Evolutionary conservation across 2,329 filamentous ascomycete genomes (phyloP).

Genomic region (Phaeophleospora eucalypticola): DNA sequence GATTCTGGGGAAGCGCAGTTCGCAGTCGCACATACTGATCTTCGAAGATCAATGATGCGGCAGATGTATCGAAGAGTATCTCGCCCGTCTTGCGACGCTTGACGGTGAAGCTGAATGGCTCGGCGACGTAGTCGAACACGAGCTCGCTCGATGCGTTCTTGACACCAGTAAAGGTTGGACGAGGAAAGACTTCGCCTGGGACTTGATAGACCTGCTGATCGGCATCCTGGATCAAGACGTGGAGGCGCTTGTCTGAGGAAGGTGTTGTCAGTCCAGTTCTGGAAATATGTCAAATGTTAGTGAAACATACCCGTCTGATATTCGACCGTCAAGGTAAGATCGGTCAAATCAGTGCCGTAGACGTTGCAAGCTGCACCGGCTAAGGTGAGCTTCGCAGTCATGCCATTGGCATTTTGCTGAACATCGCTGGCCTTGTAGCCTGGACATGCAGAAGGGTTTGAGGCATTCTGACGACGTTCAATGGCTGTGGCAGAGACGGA

Average conservation of each 20-base stretch:
- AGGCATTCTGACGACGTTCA: slow-evolving; percentile 16
- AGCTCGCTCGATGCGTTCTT: slow-evolving; percentile 41
- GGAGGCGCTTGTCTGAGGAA: slow-evolving; percentile 51
- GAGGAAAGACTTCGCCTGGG: slow-evolving; percentile 63
- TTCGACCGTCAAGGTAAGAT: slow-evolving; percentile 56
- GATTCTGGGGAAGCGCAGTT: slow-evolving; percentile 63
- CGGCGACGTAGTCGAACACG: slow-evolving; percentile 50
- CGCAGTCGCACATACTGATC: slow-evolving; percentile 71
- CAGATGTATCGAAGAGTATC: slow-evolving; percentile 66
- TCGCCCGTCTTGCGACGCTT: slow-evolving; percentile 54
- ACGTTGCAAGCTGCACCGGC: slow-evolving; percentile 62
- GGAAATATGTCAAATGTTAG: not conserved
- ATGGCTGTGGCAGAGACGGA: slow-evolving; percentile 19
- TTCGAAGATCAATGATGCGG: slow-evolving; percentile 66
- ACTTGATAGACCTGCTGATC: slow-evolving; percentile 70
- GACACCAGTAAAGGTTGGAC: slow-evolving; percentile 45
- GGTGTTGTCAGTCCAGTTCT: slow-evolving; percentile 3
- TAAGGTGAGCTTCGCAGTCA: slow-evolving; percentile 67
- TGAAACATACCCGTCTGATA: slow-evolving; percentile 54
- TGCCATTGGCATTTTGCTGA: slow-evolving; percentile 46
- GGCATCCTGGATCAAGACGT: slow-evolving; percentile 69
- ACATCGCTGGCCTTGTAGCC: slow-evolving; percentile 66
- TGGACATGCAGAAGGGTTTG: slow-evolving; percentile 47
- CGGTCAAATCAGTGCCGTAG: slow-evolving; percentile 55
- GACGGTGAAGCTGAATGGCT: slow-evolving; percentile 67